phyloP scores from a whole-genome alignment of 345 rosid genomes.

The Rhizophora apiculata region DNA sequence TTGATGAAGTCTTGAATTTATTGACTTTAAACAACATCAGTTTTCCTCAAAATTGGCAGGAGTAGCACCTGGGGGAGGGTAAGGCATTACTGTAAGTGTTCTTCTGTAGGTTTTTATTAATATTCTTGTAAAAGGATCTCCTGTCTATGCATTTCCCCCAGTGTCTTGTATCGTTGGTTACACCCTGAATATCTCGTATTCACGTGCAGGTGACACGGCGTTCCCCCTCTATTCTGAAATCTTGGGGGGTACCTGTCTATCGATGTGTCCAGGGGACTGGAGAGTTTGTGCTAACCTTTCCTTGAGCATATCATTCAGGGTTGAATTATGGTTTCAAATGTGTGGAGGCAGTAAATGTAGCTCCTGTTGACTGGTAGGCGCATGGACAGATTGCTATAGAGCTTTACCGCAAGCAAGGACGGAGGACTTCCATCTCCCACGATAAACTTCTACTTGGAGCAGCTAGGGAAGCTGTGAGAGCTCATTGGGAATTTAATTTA shows the following conservation, averaged over 20 bases:
- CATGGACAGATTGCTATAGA: conserved; percentile 96
- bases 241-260: conserved; percentile 90
- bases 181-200: conserved; percentile 5
- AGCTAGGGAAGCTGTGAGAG: conserved; percentile 97
- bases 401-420: conserved; percentile 78
- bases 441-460: conserved; percentile 98
- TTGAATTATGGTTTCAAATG: conserved; percentile 95
- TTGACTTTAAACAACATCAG: no score
- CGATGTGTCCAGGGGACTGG: conserved; percentile 91
- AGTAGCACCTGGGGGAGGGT: not conserved
- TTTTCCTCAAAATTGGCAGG: no score
- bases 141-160: not conserved
- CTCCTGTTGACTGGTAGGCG: conserved; percentile 98
- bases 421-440: conserved; percentile 95
- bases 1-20: no score
- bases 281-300: conserved; percentile 94
- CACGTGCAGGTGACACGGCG: conserved; percentile 88
- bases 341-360: conserved; percentile 99
- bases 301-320: conserved; percentile 98
- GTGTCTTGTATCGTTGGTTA: not conserved
- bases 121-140: not conserved
- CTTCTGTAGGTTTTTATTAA: no score
- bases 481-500: conserved; percentile 91
- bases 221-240: conserved; percentile 83
- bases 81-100: not conserved